Percentiles rank a stretch among this genome's conserved stretches.
Conservation (phyloP, 352 stramenopile genomes). For the Hyaloperonospora arabidopsidis region DNA sequence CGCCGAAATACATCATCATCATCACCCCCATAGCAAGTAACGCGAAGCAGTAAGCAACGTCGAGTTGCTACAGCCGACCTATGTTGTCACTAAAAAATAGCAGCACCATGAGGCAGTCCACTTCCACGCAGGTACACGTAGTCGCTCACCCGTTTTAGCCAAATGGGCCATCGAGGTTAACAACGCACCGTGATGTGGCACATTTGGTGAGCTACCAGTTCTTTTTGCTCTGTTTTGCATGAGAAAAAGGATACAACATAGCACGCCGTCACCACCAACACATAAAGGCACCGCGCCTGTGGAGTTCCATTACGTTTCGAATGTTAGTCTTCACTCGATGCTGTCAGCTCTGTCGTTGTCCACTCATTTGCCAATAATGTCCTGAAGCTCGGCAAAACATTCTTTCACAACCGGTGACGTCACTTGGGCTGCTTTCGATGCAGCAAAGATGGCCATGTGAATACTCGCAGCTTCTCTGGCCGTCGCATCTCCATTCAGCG, state of each 20-base stretch:
- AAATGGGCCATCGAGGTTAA: slow-evolving; percentile 9
- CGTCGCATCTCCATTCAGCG: slow-evolving; percentile 30
- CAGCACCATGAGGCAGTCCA: slow-evolving; percentile 14
- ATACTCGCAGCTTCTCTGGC: slow-evolving; percentile 42
- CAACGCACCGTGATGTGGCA: slow-evolving; percentile 4
- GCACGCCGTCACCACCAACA: slow-evolving; percentile 1
- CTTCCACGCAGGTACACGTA: slow-evolving; percentile 19
- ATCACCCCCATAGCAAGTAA: slow-evolving; percentile 3
- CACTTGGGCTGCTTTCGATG: slow-evolving; percentile 37
- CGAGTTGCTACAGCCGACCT: slow-evolving; percentile 13
- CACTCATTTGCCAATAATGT: slow-evolving; percentile 18
- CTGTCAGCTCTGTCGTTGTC: neutral
- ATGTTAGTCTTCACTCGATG: neutral
- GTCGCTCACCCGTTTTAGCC: slow-evolving; percentile 4
- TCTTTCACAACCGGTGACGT: slow-evolving; percentile 39
- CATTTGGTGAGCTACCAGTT: slow-evolving; percentile 28
- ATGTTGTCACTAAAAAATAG: slow-evolving; percentile 20
- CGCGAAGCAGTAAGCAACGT: slow-evolving; percentile 8
- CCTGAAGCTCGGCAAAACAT: slow-evolving; percentile 50
- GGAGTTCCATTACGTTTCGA: slow-evolving; percentile 9
- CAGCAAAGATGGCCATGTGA: slow-evolving; percentile 47
- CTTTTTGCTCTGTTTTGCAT: slow-evolving; percentile 28
- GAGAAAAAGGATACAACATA: slow-evolving; percentile 2
- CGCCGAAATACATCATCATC: neutral
- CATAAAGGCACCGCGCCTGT: slow-evolving; percentile 8